A percentile compares a stretch with the other conserved stretches of the same genome.
Evolutionary conservation across 78 protist species (phyloP).

Genomic region (Monosiga brevicollis): DNA sequence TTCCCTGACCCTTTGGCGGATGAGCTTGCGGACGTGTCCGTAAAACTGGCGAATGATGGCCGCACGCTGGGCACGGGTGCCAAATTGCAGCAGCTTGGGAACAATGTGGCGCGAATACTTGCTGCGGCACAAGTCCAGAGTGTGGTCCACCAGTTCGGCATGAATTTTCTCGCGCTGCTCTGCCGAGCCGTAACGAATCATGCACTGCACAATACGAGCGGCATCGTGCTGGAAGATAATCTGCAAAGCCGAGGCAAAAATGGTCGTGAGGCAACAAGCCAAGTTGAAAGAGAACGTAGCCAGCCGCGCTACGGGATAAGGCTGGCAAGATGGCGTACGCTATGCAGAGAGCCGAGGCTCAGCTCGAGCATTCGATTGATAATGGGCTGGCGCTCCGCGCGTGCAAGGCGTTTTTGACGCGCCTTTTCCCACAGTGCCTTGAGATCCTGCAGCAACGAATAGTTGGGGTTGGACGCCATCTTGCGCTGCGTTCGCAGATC

Average conservation of each 20-base stretch:
- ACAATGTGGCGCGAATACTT: not conserved
- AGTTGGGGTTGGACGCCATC: not conserved
- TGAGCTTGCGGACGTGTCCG: constrained; percentile 29
- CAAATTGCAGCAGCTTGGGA: not conserved
- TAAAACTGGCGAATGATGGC: constrained; percentile 25
- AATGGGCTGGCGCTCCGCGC: not conserved
- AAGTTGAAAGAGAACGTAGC: not conserved
- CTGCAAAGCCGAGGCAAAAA: not conserved
- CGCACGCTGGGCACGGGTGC: constrained; percentile 13
- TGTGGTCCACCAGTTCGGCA: constrained; percentile 12
- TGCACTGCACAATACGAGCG: constrained; percentile 39
- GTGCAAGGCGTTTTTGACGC: not conserved
- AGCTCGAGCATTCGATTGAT: not conserved
- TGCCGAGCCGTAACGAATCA: constrained; percentile 35
- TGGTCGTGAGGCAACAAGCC: not conserved
- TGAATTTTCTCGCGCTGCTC: constrained; percentile 17
- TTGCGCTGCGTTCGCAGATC: not conserved
- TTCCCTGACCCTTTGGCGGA: not conserved
- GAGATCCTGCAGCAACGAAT: not conserved
- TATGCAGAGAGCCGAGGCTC: not conserved
- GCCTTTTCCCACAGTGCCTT: not conserved
- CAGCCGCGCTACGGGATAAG: not conserved
- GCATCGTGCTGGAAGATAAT: constrained; percentile 46
- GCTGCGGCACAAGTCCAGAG: not conserved
- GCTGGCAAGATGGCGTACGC: not conserved